Percentiles rank a stretch among this genome's conserved stretches.
Evolutionary conservation across 441 rosid species (phyloP).

Genomic region (Pelargonium fulgidum): DNA sequence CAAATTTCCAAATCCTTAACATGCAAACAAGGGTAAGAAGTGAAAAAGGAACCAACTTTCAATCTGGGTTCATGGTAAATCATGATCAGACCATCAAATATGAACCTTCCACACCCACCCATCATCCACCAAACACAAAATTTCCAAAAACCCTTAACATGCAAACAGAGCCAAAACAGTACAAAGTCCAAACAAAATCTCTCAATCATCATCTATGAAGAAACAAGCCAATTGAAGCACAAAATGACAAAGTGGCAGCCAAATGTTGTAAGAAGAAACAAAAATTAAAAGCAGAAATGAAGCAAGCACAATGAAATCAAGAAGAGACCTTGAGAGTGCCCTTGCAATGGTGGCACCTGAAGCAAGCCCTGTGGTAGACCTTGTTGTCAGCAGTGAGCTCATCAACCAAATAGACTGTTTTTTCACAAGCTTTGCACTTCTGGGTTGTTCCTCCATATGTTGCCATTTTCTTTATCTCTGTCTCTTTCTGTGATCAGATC

Average conservation of each 20-base stretch:
- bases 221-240: neutral
- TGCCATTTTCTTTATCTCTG: conserved; percentile 33
- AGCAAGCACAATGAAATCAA: neutral
- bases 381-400: conserved; percentile 53
- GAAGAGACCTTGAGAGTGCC: conserved; percentile 59
- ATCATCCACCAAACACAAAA: neutral
- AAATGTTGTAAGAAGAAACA: neutral
- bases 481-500: conserved; percentile 5
- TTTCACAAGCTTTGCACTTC: conserved; percentile 68
- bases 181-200: conserved; percentile 4
- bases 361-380: conserved; percentile 62
- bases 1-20: neutral
- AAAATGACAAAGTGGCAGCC: neutral
- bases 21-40: neutral
- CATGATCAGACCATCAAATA: neutral
- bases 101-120: neutral
- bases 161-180: conserved; percentile 1
- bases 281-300: neutral
- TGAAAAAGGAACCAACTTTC: neutral
- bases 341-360: conserved; percentile 73
- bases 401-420: conserved; percentile 70
- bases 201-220: neutral
- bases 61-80: neutral
- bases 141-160: neutral
- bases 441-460: conserved; percentile 65